Evolutionary conservation across 2,329 filamentous ascomycete genomes (phyloP).

Genomic region (Fusarium praegraminearum): DNA sequence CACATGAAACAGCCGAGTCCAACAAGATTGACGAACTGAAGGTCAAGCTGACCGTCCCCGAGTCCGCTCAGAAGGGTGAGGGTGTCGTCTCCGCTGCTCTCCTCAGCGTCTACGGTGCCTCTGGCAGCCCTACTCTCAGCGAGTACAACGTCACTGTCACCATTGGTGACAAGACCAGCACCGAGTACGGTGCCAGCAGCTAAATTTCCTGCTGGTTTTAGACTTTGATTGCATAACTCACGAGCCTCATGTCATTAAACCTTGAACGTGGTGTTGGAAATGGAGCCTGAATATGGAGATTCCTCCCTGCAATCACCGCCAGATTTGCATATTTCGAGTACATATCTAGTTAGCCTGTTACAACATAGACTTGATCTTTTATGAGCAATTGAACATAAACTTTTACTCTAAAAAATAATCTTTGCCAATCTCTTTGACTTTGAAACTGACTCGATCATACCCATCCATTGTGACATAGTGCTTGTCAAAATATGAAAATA

Average conservation of each 20-base stretch:
- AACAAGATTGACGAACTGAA: slow-evolving; percentile 48
- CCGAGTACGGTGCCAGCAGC: slow-evolving; percentile 36
- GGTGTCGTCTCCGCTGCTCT: slow-evolving; percentile 46
- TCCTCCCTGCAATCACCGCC: neutral
- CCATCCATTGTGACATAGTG: neutral
- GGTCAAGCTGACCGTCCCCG: slow-evolving; percentile 47
- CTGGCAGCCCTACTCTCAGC: slow-evolving; percentile 33
- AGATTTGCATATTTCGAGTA: slow-evolving; percentile 6
- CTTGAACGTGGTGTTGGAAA: slow-evolving; percentile 14
- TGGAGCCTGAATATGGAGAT: slow-evolving; percentile 8
- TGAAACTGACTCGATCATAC: neutral
- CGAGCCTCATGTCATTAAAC: slow-evolving; percentile 4
- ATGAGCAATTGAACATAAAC: neutral
- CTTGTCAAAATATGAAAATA: neutral
- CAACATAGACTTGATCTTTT: slow-evolving; percentile 7
- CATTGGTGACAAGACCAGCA: slow-evolving; percentile 41
- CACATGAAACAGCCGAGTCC: neutral
- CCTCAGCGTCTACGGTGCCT: slow-evolving; percentile 49
- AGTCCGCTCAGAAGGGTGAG: slow-evolving; percentile 34
- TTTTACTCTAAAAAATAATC: neutral
- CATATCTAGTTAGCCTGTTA: slow-evolving; percentile 12
- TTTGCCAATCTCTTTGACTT: neutral
- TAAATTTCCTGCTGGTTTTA: neutral
- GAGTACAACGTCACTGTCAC: slow-evolving; percentile 46
- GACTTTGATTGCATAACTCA: slow-evolving; percentile 5